These are phyloP conservation scores for Leccinum disarticulatum DNA, from an alignment of 768 basidiomycete species.

Conservation along the genomic window DNA sequence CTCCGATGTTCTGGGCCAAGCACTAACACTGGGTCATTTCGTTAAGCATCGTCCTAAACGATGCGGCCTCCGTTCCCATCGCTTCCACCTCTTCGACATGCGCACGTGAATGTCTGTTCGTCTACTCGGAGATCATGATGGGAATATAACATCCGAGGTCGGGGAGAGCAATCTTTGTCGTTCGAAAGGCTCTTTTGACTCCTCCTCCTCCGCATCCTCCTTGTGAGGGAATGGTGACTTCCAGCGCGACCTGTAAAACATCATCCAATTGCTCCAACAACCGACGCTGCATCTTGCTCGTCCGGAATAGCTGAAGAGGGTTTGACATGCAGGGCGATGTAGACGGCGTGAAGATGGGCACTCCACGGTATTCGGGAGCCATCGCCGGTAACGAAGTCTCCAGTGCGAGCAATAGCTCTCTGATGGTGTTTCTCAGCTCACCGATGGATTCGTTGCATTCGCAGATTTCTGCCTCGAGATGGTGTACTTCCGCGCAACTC, in stretches of 20 bases:
- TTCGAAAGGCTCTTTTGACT: slow-evolving; percentile 87
- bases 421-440: slow-evolving; percentile 85
- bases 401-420: slow-evolving; percentile 69
- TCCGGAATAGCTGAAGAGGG: slow-evolving; percentile 75
- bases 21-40: too few relatives aligned
- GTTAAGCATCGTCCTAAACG: too few relatives aligned
- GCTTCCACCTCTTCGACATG: too few relatives aligned
- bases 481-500: slow-evolving; percentile 94
- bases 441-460: slow-evolving; percentile 92
- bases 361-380: slow-evolving; percentile 81
- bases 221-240: slow-evolving; percentile 87
- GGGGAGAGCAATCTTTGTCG: slow-evolving; percentile 89
- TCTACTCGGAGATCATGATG: too few relatives aligned
- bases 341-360: slow-evolving; percentile 77
- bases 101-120: too few relatives aligned
- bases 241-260: slow-evolving; percentile 72
- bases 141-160: too few relatives aligned
- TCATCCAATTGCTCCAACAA: slow-evolving; percentile 87
- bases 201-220: slow-evolving; percentile 93
- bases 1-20: too few relatives aligned
- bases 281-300: slow-evolving; percentile 74
- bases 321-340: slow-evolving; percentile 70
- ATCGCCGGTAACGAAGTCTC: slow-evolving; percentile 70
- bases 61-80: too few relatives aligned
- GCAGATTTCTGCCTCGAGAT: slow-evolving; percentile 90